Conservation (phyloP, 805 yeast species). For the Metschnikowia picachoensis region DNA sequence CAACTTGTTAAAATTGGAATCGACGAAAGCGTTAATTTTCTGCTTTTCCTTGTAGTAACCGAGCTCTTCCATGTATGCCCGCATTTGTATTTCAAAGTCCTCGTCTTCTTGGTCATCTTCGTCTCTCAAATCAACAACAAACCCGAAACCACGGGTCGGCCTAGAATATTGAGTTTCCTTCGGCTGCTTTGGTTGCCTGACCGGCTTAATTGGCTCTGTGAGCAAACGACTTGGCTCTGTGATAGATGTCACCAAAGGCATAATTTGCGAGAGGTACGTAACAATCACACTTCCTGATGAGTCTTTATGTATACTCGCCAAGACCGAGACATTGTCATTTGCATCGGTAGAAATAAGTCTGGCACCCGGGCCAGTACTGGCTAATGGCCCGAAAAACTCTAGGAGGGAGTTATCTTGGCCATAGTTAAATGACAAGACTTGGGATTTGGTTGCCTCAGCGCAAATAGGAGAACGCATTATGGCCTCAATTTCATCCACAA, state of each 20-base stretch:
- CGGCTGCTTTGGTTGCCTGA: background rate
- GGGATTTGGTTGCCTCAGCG: slow-evolving; percentile 2
- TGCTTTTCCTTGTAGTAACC: slow-evolving; percentile 3
- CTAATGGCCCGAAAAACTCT: slow-evolving; percentile 10
- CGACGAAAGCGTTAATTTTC: slow-evolving; percentile 6
- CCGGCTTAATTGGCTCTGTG: slow-evolving; percentile 8
- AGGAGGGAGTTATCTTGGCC: background rate
- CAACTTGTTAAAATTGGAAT: slow-evolving; percentile 11
- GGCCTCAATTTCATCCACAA: slow-evolving; percentile 5
- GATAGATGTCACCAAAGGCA: slow-evolving; percentile 9
- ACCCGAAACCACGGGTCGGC: slow-evolving; percentile 16
- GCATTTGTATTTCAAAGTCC: slow-evolving; percentile 1
- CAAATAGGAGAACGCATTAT: slow-evolving; percentile 3
- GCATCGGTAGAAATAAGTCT: slow-evolving; percentile 4
- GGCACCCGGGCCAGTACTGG: slow-evolving; percentile 3
- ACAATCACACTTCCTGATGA: slow-evolving; percentile 2
- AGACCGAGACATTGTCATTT: slow-evolving; percentile 2
- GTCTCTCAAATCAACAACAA: slow-evolving; percentile 5
- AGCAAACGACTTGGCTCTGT: background rate
- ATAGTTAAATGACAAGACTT: background rate
- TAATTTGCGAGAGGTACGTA: slow-evolving; percentile 11
- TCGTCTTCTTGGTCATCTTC: slow-evolving; percentile 2
- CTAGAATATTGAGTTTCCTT: slow-evolving; percentile 3
- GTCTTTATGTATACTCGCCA: slow-evolving; percentile 6
- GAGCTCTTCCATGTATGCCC: background rate